phyloP scores from a whole-genome alignment of 2,329 filamentous ascomycete species.

The Fusarium sp. region DNA sequence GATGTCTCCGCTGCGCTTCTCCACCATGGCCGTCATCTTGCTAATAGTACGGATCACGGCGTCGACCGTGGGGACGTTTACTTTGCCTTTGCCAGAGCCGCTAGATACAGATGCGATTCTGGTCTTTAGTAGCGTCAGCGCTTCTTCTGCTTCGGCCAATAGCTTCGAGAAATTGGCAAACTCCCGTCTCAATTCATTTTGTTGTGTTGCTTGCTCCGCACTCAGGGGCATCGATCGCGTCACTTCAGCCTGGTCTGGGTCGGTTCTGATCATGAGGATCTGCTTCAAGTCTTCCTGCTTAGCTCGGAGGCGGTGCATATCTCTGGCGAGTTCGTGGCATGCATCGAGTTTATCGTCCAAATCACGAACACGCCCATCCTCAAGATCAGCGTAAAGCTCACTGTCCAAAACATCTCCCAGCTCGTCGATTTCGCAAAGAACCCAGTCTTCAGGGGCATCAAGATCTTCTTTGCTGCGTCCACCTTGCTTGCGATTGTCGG shows the following conservation, averaged over 20 bases:
- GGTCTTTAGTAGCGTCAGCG: conserved; percentile 81
- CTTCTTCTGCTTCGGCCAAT: conserved; percentile 84
- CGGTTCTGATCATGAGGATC: conserved; percentile 76
- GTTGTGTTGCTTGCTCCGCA: conserved; percentile 84
- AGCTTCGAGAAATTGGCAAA: conserved; percentile 80
- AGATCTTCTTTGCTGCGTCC: conserved; percentile 76
- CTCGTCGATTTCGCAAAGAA: conserved; percentile 79
- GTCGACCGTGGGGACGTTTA: conserved; percentile 84
- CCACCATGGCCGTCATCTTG: conserved; percentile 93
- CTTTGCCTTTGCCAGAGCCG: conserved; percentile 60
- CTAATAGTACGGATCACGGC: conserved; percentile 90
- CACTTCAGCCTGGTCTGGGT: conserved; percentile 75
- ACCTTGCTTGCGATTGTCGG: conserved; percentile 64
- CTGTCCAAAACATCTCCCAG: conserved; percentile 74
- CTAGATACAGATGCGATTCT: conserved; percentile 74
- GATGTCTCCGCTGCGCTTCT: conserved; percentile 91
- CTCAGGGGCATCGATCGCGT: conserved; percentile 81
- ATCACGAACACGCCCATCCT: conserved; percentile 76
- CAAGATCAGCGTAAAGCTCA: conserved; percentile 73
- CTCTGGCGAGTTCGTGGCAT: conserved; percentile 76
- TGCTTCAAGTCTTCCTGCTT: conserved; percentile 84
- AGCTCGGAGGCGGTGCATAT: conserved; percentile 77
- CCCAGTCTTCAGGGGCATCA: conserved; percentile 76
- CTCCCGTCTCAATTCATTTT: conserved; percentile 84
- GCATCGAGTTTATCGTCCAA: conserved; percentile 76